Evolutionary conservation across 352 stramenopile genomes (phyloP).

Genomic region (Pythium monospermum): DNA sequence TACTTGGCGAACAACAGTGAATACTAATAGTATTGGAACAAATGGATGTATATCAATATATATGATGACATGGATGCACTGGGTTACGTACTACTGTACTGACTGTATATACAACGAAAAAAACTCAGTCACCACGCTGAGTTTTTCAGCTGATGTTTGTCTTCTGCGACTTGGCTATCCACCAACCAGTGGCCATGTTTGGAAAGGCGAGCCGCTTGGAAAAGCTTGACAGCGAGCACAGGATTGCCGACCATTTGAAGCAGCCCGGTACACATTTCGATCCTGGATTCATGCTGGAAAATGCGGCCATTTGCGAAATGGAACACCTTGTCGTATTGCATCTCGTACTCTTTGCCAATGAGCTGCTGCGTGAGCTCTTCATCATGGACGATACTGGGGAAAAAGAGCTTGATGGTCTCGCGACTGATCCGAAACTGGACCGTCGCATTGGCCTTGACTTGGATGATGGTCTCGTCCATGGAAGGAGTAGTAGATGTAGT

Average conservation of each 20-base stretch:
- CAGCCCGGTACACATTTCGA: slow-evolving; percentile 48
- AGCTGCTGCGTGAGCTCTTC: slow-evolving; percentile 46
- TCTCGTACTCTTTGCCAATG: slow-evolving; percentile 51
- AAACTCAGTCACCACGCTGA: slow-evolving; percentile 23
- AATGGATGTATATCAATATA: no score
- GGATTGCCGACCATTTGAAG: slow-evolving; percentile 33
- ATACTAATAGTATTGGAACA: no score
- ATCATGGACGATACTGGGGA: slow-evolving; percentile 46
- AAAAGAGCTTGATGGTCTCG: slow-evolving; percentile 37
- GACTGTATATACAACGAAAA: no score
- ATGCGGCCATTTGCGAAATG: slow-evolving; percentile 43
- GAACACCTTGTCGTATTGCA: slow-evolving; percentile 72
- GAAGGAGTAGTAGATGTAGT: no score
- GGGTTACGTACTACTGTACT: no score
- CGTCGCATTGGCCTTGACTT: slow-evolving; percentile 35
- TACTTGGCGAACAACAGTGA: no score
- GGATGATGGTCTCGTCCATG: slow-evolving; percentile 23
- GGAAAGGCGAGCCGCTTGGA: slow-evolving; percentile 27
- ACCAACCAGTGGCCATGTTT: slow-evolving; percentile 53
- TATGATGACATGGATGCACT: no score
- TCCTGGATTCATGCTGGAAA: slow-evolving; percentile 52
- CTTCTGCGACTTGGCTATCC: slow-evolving; percentile 34
- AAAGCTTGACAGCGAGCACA: slow-evolving; percentile 20
- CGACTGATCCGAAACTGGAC: slow-evolving; percentile 40
- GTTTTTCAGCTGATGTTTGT: slow-evolving; percentile 36